A percentile compares a stretch with the other conserved stretches of the same genome.
Evolutionary conservation across 805 yeast genomes (phyloP).

Genomic region (Candida pseudofarinosa): DNA sequence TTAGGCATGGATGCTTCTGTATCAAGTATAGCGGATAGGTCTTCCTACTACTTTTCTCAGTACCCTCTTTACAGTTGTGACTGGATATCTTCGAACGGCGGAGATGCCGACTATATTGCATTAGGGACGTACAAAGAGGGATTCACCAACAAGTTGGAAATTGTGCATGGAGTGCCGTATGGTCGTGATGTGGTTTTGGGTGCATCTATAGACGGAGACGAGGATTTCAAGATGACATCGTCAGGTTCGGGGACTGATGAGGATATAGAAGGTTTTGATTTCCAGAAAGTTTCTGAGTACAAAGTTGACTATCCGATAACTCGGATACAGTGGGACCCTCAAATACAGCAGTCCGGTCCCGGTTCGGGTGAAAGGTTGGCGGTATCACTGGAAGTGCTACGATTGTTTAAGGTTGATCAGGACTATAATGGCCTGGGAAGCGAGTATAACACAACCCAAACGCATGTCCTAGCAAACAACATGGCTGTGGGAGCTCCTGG

Average conservation of each 20-base stretch:
- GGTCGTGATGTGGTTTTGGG: constrained; percentile 13
- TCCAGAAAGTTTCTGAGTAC: constrained; percentile 48
- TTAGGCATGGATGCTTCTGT: constrained; percentile 1
- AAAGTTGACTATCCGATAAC: constrained; percentile 67
- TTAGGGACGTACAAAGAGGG: constrained; percentile 82
- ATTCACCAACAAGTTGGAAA: constrained; percentile 58
- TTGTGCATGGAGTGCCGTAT: constrained; percentile 32
- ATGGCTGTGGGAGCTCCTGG: constrained; percentile 18
- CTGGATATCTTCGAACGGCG: constrained; percentile 24
- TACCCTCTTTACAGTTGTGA: constrained; percentile 20
- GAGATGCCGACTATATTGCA: constrained; percentile 49
- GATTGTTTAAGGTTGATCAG: constrained; percentile 57
- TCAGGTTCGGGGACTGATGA: constrained; percentile 8
- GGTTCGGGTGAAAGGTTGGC: constrained; percentile 47
- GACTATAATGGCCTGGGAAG: constrained; percentile 39
- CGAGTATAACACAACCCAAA: constrained; percentile 33
- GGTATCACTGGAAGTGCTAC: constrained; percentile 66
- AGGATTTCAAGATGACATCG: constrained; percentile 6
- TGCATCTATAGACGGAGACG: constrained; percentile 15
- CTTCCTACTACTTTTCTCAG: constrained; percentile 7
- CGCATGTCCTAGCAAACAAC: constrained; percentile 39
- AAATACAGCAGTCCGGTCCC: constrained; percentile 28
- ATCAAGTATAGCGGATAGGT: background rate
- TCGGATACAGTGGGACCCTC: constrained; percentile 68
- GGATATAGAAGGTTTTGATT: constrained; percentile 32